phyloP scores from a whole-genome alignment of 768 basidiomycete species.

The Auriculariales sp. region DNA sequence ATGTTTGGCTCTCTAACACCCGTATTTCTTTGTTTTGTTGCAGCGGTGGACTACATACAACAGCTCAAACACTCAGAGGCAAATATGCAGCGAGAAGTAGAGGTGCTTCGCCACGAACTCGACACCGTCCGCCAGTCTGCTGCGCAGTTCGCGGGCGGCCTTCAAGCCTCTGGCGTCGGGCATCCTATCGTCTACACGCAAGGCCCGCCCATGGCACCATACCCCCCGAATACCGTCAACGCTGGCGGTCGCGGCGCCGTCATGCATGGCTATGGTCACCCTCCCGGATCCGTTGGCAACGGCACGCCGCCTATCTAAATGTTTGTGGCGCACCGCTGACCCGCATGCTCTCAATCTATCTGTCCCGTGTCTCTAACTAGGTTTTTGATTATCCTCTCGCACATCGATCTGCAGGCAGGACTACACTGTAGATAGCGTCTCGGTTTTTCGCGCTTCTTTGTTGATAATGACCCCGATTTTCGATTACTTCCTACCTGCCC shows the following conservation, averaged over 20 bases:
- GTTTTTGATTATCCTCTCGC: no score
- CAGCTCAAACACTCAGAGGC: constrained; percentile 64
- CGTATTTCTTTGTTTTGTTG: background rate
- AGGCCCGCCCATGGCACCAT: constrained; percentile 11
- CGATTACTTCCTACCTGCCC: no score
- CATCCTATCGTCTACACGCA: constrained; percentile 38
- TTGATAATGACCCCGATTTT: no score
- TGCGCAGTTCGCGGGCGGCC: constrained; percentile 14
- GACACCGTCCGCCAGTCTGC: constrained; percentile 43
- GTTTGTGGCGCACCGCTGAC: no score
- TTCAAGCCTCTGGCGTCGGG: constrained; percentile 30
- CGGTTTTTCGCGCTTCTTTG: no score
- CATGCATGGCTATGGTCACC: background rate
- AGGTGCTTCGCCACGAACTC: constrained; percentile 62
- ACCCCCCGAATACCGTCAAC: background rate
- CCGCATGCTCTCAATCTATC: no score
- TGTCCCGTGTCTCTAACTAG: no score
- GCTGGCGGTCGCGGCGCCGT: background rate
- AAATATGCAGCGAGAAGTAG: constrained; percentile 67
- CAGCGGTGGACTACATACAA: constrained; percentile 77
- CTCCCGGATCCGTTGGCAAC: background rate
- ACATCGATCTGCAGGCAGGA: no score
- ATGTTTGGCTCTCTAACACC: background rate
- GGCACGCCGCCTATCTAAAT: background rate
- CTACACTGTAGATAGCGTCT: no score